Evolutionary conservation across 202 grass and related monocot species (phyloP), one percentile per base, ranked within the genome.

Genomic region (Hordeum pubiflorum): DNA sequence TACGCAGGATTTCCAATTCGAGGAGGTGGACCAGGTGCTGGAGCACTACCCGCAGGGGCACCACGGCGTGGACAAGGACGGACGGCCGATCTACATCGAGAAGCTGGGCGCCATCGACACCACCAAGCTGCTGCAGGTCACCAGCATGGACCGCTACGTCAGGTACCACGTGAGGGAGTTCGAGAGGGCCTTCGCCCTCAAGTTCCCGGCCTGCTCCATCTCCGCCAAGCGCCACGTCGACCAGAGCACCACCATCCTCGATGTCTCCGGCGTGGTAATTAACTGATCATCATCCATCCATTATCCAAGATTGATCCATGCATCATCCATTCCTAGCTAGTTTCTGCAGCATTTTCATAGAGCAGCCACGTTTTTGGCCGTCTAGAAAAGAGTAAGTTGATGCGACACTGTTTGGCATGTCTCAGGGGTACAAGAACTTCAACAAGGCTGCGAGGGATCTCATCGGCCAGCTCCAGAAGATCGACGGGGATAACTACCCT

Each of bases 41-140:
- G 89, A 99, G 85, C 91, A 99, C 75, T 99, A 99, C 69, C 96
- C 96, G 37, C 96, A 99, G 88, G 96, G 96, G 7, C 92, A 99
- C 84, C 96, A 99, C 29, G 96, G 96, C 24, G 92, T 99, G 0
- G 96, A 99, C 83, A 88, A 87, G 81, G 96, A 95, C 52, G 96
- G 96, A 3, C 75, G 92, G n/a, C 96, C 96, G 0, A 91, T 99
- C 38, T 99, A 99, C 83, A 93, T 99, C 78, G 96, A 99, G 86
- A 99, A 81, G 74, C 91, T 99, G 0, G 96, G 96, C 7, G 76
- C 72, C 75, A 92, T 99, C 44, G 96, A 99, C 77, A 86, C 96
- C 48, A 91, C 72, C 63, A 99, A 99, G 92, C 87, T 99, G 13
- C 68, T 99, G 85, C 85, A 91, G 81, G 96, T 99, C 50, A 99